Base-by-base conservation (phyloP, 2,329 filamentous ascomycete genomes). In the Trichoderma koningii region DNA sequence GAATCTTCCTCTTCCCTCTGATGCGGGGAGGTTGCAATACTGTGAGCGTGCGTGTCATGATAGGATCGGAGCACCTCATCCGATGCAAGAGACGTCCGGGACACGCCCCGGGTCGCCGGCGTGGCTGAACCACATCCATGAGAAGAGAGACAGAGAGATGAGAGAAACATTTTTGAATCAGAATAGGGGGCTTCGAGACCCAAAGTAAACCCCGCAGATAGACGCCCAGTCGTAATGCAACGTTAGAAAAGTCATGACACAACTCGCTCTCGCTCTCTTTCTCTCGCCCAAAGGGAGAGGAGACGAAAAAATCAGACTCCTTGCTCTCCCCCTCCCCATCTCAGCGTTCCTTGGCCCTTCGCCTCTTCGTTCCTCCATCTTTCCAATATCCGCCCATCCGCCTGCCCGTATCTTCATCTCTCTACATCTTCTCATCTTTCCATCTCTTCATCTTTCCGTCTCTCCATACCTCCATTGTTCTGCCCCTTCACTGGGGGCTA, bases 181-280 rank as follows among this genome's bases (percentile, higher is more conserved):
- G 26, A 52, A n/a, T 34, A 28, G n/a, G 30, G 48, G 28, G 57
- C 57, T 44, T 61, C 21, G 57, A 23, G 48, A 34, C 38, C 57
- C 57, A 61, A 61, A 52, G 44, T 21, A 34, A 61, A 61, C 57
- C 57, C 57, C 48, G n/a, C 57, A 61, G 38, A 61, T 52, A 44
- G 41, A 61, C 57, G 57, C 57, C 57, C 51, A 61, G 38, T 52
- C 48, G 57, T 61, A 23, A 61, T 61, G 57, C 57, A 61, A 51
- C 23, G 34, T 52, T 17, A 23, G n/a, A 4, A 61, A 61, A 26
- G 44, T 52, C 48, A 61, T 52, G 57, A 61, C 26, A 61, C 57
- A 30, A 51, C 52, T 52, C 48, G 48, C 47, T 61, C 57, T 52
- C 57, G 47, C 57, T 61, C 38, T 52, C 38, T 52, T 38, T 45